These are phyloP conservation scores for Eremomyces bilateralis DNA, from an alignment of 495 filamentous ascomycete species.

Conservation along the genomic window DNA sequence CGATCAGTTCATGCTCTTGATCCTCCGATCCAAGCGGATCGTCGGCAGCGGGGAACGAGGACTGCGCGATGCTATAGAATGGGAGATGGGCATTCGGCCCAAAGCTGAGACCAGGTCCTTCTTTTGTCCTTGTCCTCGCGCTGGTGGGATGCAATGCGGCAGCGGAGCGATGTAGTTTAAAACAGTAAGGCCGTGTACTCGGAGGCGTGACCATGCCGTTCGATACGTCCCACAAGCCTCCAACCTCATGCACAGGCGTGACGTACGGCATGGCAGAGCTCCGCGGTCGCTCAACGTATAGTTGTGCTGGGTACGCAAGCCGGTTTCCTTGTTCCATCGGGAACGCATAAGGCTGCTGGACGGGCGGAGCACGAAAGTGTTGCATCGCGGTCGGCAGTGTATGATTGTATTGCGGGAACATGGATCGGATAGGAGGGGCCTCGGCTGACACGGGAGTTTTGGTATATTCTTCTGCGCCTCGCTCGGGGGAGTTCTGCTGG, in stretches of 20 bases:
- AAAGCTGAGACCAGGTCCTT: constrained; percentile 7
- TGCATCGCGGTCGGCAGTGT: constrained; percentile 45
- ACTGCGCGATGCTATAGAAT: constrained; percentile 15
- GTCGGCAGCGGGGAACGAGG: constrained; percentile 5
- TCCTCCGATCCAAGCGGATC: background rate
- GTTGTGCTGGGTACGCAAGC: constrained; percentile 28
- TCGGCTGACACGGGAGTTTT: no score
- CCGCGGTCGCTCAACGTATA: constrained; percentile 9
- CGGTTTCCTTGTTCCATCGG: constrained; percentile 33
- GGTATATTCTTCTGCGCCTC: constrained; percentile 14
- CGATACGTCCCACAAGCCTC: constrained; percentile 29
- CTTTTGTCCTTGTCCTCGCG: constrained; percentile 3
- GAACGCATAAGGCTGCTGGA: constrained; percentile 27
- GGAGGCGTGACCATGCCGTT: constrained; percentile 28
- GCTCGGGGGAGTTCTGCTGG: constrained; percentile 11
- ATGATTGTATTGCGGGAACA: constrained; percentile 68
- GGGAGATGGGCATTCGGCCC: constrained; percentile 11
- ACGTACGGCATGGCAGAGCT: constrained; percentile 6
- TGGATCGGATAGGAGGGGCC: constrained; percentile 35
- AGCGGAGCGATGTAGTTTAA: constrained; percentile 21
- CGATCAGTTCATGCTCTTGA: constrained; percentile 11
- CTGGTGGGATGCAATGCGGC: background rate
- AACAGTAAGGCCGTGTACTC: constrained; percentile 18
- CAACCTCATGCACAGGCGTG: constrained; percentile 24
- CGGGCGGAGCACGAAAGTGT: constrained; percentile 33